These are phyloP conservation scores for Linnemannia schmuckeri DNA, from an alignment of 192 early-diverging fungal species.

Conservation along the genomic window DNA sequence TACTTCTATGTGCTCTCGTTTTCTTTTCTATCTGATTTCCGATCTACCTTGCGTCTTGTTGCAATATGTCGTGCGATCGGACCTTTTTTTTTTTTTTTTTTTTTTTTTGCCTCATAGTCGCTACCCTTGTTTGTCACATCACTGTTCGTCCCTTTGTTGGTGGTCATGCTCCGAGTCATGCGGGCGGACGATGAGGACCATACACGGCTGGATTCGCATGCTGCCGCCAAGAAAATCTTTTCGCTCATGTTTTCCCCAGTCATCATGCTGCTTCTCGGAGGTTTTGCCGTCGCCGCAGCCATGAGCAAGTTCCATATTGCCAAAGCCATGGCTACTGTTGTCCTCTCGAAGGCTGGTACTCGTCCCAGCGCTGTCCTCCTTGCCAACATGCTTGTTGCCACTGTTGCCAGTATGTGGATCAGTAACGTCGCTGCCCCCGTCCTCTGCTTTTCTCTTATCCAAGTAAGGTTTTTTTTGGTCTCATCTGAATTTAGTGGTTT, in stretches of 20 bases:
- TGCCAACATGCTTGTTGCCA: conserved; percentile 96
- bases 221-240: conserved; percentile 88
- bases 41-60: background rate
- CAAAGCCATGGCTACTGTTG: conserved; percentile 86
- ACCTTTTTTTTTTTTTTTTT: conserved; percentile 13
- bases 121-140: conserved; percentile 95
- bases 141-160: conserved; percentile 87
- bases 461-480: conserved; percentile 53
- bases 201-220: conserved; percentile 76
- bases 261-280: conserved; percentile 95
- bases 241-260: conserved; percentile 95
- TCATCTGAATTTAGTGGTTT: background rate
- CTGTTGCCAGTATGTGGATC: conserved; percentile 99
- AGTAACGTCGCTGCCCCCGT: conserved; percentile 97
- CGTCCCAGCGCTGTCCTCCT: conserved; percentile 86
- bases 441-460: conserved; percentile 93
- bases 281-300: conserved; percentile 94
- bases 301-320: conserved; percentile 97
- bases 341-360: conserved; percentile 93
- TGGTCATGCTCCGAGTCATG: conserved; percentile 89
- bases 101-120: too few relatives aligned
- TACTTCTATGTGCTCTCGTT: background rate
- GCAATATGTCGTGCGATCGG: background rate
- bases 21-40: background rate
- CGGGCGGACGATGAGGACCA: conserved; percentile 67